Base-by-base conservation (phyloP, 805 yeast species). In the Hanseniaspora mollemarum region DNA sequence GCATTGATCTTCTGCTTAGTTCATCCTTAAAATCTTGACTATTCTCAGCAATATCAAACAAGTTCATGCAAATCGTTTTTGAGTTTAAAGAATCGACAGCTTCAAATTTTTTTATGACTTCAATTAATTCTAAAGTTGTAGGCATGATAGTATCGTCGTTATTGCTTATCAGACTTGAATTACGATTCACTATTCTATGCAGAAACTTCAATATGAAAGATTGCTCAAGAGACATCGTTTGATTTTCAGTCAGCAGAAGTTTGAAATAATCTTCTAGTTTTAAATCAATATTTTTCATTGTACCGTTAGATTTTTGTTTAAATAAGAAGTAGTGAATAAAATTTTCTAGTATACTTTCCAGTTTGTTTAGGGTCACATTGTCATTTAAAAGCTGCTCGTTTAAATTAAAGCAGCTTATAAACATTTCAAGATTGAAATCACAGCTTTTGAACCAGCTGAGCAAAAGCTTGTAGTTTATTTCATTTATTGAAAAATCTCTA, bases 21-120 rank as follows among this genome's bases (percentile, higher is more conserved):
- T 83, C 87, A 62, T 83, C 94, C 54, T 80, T 77, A 58, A 76
- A 81, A 61, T 83, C 94, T 33, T 48, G 51, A 1, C 41, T 40
- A 3, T 24, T 16, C 19, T 32, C 33, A 12, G 51, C 33, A 25
- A 40, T 26, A 21, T 48, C 45, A 28, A 48, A 25, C 19, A 48
- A 26, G 21, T 40, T 32, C 51, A 48, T 38, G 32, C 21, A 48
- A 15, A 48, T 33, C 3, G 41, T n/a, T 33, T 40, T 43, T 7
- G 29, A 35, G 2, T 19, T 18, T 15, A 31, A 2, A 33, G 45
- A 39, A 10, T 13, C 22, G 8, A 25, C 26, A 6, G 28, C 29
- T 25, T 39, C 21, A 29, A 19, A 48, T n/a, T 32, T 25, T 15
- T 40, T 48, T 29, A 48, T 22, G 2, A 48, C 5, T 5, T 48